phyloP scores from a whole-genome alignment of 192 early-diverging fungal species.

The Coemansia sp. region DNA sequence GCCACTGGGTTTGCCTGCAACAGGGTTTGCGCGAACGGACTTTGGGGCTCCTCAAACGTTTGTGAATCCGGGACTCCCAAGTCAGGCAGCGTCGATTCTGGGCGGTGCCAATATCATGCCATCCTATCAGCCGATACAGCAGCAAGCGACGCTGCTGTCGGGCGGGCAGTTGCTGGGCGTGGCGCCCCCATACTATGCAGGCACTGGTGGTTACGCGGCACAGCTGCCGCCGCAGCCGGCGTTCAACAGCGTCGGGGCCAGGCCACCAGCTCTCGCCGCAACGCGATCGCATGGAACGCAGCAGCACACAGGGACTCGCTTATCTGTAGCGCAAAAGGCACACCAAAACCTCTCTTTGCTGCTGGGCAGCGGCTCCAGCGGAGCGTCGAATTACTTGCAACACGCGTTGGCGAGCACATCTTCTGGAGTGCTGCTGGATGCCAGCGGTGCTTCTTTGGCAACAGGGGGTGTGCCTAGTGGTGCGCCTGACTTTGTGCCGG shows the following conservation, averaged over 20 bases:
- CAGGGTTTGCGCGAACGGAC: neutral
- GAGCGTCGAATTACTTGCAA: neutral
- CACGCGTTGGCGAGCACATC: neutral
- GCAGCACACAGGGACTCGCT: neutral
- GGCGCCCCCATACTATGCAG: neutral
- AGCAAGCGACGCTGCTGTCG: neutral
- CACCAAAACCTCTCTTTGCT: neutral
- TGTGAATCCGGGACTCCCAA: neutral
- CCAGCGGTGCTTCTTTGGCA: neutral
- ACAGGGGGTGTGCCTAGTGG: neutral
- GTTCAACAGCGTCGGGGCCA: conserved; percentile 2
- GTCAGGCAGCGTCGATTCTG: conserved; percentile 2
- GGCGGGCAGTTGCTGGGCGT: neutral
- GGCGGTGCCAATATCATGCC: neutral
- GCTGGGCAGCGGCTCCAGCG: neutral
- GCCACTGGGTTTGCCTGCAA: neutral
- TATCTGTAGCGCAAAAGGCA: neutral
- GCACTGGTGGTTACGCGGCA: neutral
- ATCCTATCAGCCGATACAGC: conserved; percentile 9
- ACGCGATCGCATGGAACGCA: conserved; percentile 11
- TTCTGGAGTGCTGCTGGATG: neutral
- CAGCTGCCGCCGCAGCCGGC: neutral
- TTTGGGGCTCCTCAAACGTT: neutral
- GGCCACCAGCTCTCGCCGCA: neutral
- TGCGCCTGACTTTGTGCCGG: conserved; percentile 30